Conservation (phyloP, 2,329 filamentous ascomycete genomes). For the Sporothrix brasiliensis region DNA sequence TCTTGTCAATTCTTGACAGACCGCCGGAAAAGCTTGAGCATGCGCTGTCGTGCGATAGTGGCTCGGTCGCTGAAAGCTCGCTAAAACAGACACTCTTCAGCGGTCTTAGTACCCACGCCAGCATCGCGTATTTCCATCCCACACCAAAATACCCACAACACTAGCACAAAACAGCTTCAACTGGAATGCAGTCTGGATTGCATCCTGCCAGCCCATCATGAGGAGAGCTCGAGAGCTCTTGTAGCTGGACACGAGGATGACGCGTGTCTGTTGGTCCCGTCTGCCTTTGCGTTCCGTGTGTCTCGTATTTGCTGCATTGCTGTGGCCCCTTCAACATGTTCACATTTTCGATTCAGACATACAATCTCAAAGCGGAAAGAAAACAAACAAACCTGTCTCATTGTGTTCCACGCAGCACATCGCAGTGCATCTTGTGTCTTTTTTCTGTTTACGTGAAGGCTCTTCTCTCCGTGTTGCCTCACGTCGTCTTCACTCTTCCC, state of each 20-base stretch:
- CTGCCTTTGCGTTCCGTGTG: background rate
- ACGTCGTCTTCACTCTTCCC: background rate
- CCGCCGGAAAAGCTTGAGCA: background rate
- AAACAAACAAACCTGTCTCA: slow-evolving; percentile 3
- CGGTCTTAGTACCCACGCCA: background rate
- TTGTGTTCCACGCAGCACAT: background rate
- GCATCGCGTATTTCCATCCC: slow-evolving; percentile 6
- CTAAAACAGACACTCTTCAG: background rate
- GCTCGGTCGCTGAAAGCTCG: background rate
- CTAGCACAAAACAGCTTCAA: background rate
- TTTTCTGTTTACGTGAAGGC: too few relatives aligned
- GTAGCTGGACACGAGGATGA: slow-evolving; percentile 21
- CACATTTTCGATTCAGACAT: background rate
- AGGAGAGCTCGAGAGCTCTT: background rate
- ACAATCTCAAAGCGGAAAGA: background rate
- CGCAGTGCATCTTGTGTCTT: background rate
- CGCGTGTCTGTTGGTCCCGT: background rate
- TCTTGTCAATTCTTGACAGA: background rate
- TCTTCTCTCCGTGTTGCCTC: background rate
- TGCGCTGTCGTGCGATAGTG: background rate
- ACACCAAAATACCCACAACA: background rate
- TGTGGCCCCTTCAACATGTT: background rate
- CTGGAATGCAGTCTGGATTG: slow-evolving; percentile 7
- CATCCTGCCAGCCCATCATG: background rate
- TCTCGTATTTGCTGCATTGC: background rate